Evolutionary conservation across 2,329 filamentous ascomycete genomes (phyloP), one percentile per base, ranked within the genome.

Genomic region (Colletotrichum sp.): DNA sequence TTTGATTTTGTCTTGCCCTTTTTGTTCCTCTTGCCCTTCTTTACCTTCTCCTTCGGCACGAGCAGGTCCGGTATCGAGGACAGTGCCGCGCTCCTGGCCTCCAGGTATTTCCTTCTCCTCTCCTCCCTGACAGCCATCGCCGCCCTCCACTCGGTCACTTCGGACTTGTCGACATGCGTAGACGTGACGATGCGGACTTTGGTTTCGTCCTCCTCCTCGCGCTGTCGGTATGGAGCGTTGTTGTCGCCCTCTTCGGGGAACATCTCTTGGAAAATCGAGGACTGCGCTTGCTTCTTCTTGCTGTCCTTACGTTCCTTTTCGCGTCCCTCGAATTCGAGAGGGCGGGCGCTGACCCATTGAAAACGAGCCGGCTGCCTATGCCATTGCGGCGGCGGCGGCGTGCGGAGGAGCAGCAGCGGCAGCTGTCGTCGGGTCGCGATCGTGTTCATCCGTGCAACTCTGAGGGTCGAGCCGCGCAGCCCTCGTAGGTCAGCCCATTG

Each of bases 401-500:
- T 34, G 69, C 13, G 26, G n/a, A 24, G 43, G 43, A 72, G 72
- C 26, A 38, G 71, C 73, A 67, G 69, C 69, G 73, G 57, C 26
- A 76, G 71, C 74, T 66, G 69, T 73, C 66, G 74, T 60, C 70
- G 70, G 74, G 71, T 55, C 18, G 71, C 70, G 57, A 52, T 61
- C 21, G 65, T 65, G 65, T 52, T 69, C 73, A 77, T 76, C 43
- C 65, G 73, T 75, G 76, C 73, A 68, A 76, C 74, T 69, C 73
- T 76, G 60, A 38, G 61, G 65, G 63, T 67, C 68, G 66, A 69
- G 70, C 69, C 72, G 61, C 76, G 58, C 70, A 77, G 67, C 66
- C 66, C 71, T 77, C 74, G 71, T 28, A 70, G 66, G 34, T 77
- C 76, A 77, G 74, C 71, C 76, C 74, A 77, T 77, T 58, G 76